A percentile compares a stretch with the other conserved stretches of the same genome.
phyloP scores from a whole-genome alignment of 2,329 filamentous ascomycete species.

The Xylaria sp. region DNA sequence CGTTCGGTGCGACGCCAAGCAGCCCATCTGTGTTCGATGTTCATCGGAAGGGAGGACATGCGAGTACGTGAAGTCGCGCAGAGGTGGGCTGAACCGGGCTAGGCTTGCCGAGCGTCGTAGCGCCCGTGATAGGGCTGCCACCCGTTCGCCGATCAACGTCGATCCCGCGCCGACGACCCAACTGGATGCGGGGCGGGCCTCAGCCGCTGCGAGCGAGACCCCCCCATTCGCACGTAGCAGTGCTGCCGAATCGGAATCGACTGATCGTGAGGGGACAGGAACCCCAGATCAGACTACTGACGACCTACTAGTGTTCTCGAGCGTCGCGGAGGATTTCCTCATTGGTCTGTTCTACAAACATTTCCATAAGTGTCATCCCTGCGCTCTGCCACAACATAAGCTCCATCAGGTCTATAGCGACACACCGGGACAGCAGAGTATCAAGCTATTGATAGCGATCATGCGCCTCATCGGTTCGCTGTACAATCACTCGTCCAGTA shows the following conservation, averaged over 20 bases:
- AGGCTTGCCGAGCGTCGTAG: slow-evolving; percentile 17
- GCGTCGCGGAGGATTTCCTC: slow-evolving; percentile 13
- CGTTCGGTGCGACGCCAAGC: slow-evolving; percentile 18
- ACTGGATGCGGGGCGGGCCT: neutral
- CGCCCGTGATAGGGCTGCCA: slow-evolving; percentile 3
- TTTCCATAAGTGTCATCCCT: slow-evolving; percentile 20
- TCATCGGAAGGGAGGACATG: slow-evolving; percentile 18
- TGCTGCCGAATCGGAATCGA: slow-evolving; percentile 10
- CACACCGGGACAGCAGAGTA: slow-evolving; percentile 1
- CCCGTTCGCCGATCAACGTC: slow-evolving; percentile 11
- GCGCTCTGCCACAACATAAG: slow-evolving; percentile 10
- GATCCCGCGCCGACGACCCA: slow-evolving; percentile 7
- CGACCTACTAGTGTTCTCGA: slow-evolving; percentile 6
- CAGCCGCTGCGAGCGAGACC: neutral
- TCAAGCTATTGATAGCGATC: slow-evolving; percentile 13
- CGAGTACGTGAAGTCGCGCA: slow-evolving; percentile 21
- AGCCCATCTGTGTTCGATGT: slow-evolving; percentile 17
- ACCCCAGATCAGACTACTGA: slow-evolving; percentile 7
- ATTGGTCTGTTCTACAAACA: slow-evolving; percentile 18
- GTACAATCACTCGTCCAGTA: slow-evolving; percentile 10
- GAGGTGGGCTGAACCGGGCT: slow-evolving; percentile 18
- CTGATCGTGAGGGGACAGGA: neutral
- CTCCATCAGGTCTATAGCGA: slow-evolving; percentile 12
- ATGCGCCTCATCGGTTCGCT: slow-evolving; percentile 19
- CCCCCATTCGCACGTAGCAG: neutral